These are phyloP conservation scores for Gaeumannomyces tritici DNA, from an alignment of 2,329 filamentous ascomycete genomes.

Conservation along the genomic window DNA sequence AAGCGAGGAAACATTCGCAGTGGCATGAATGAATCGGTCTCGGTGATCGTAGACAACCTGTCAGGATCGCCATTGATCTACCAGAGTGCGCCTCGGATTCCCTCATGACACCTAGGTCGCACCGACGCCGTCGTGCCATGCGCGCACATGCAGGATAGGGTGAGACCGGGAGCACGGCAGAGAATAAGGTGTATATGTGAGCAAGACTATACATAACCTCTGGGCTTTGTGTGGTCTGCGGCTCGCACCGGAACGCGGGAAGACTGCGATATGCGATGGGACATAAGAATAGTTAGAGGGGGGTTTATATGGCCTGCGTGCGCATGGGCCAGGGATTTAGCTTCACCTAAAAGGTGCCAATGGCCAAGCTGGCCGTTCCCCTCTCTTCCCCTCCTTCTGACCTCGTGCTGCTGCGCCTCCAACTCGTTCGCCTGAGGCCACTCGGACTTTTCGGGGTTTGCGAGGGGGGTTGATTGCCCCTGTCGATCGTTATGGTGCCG, in stretches of 20 bases:
- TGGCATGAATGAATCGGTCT: background rate
- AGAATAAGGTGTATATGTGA: background rate
- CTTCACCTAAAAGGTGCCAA: too few relatives aligned
- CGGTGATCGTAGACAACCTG: too few relatives aligned
- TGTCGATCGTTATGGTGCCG: too few relatives aligned
- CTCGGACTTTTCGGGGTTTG: too few relatives aligned
- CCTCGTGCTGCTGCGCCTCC: too few relatives aligned
- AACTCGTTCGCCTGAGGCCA: too few relatives aligned
- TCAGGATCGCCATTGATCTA: background rate
- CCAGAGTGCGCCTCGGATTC: background rate
- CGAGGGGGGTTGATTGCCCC: too few relatives aligned
- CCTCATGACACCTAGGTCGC: background rate
- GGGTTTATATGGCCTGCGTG: too few relatives aligned
- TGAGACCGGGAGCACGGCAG: background rate
- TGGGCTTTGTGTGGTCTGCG: background rate
- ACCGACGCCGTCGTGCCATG: background rate
- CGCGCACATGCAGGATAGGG: too few relatives aligned
- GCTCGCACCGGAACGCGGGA: background rate
- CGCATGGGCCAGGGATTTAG: background rate
- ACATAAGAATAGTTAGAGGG: too few relatives aligned
- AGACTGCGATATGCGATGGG: background rate
- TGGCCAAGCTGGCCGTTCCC: too few relatives aligned
- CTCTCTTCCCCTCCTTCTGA: too few relatives aligned
- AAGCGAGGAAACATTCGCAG: background rate
- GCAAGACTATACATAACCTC: background rate